Evolutionary conservation across 2,329 filamentous ascomycete genomes (phyloP).

Genomic region (Phialophora verrucosa): DNA sequence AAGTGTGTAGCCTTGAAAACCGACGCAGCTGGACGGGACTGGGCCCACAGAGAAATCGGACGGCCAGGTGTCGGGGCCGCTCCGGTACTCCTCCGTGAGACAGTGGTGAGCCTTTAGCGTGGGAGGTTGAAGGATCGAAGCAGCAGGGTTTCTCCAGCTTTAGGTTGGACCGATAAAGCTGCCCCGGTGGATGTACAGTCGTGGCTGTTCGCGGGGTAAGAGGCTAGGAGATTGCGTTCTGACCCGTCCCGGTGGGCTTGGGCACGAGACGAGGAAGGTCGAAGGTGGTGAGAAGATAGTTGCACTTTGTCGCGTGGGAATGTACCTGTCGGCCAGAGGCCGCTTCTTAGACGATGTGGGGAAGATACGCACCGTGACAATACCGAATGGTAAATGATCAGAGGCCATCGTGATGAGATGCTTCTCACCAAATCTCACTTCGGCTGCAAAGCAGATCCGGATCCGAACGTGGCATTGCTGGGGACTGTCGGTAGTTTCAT

Average conservation of each 20-base stretch:
- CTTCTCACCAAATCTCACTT: not conserved
- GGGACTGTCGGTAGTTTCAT: not conserved
- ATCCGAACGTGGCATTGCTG: not conserved
- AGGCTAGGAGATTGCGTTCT: conserved; percentile 9
- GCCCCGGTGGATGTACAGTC: not conserved
- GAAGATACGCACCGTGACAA: not conserved
- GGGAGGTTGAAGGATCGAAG: not conserved
- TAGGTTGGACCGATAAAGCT: not conserved
- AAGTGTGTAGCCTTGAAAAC: not conserved
- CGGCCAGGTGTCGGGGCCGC: too few species aligned
- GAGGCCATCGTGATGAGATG: not conserved
- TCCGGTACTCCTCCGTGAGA: not conserved
- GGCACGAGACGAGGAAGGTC: not conserved
- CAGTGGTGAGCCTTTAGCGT: not conserved
- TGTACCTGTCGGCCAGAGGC: not conserved
- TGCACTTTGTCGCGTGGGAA: not conserved
- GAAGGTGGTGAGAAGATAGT: conserved; percentile 3
- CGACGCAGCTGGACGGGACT: not conserved
- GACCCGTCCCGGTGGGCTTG: not conserved
- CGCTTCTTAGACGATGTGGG: not conserved
- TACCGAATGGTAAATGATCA: not conserved
- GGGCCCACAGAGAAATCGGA: not conserved
- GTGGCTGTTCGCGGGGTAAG: not conserved
- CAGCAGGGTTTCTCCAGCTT: not conserved
- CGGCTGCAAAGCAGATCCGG: conserved; percentile 1